Base-by-base conservation (phyloP, 2,329 filamentous ascomycete genomes). In the Thielaviopsis musarum region DNA sequence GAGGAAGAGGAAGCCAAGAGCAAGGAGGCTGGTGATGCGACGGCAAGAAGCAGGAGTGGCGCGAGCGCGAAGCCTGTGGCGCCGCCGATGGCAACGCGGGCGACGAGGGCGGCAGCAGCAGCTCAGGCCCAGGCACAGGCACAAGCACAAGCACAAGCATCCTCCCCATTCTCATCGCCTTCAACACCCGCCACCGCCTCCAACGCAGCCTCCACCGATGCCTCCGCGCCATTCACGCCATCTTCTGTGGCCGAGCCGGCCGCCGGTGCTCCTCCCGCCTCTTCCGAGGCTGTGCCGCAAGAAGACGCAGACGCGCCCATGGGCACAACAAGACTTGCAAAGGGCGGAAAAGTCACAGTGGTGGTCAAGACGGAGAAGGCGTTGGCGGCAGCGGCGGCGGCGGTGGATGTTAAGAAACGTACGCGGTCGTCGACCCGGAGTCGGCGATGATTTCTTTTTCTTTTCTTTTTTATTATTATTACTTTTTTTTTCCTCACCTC, bases 401-500 rank as follows among this genome's bases (percentile, higher is more conserved):
- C 60, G 22, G 60, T 34, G 10, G 56, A 60, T 45, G 60, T 63
- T 41, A 63, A 62, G 54, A 67, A 66, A 56, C 62, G 64, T 38
- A 65, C 65, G 49, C 63, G 65, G 38, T 56, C 63, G 21, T 64
- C 64, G 22, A 61, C 62, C 6, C 60, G 65, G 21, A 62, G 64
- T 41, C 60, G 65, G 41, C 45, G 57, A 45, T 62, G 55, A 59
- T 34, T n/a, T 13, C 17, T 17, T n/a, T 38, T 17, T 15, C n/a
- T 19, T 57, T 51, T 52, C 45, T 34, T 19, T 28, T 28, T 28
- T 28, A 28, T 28, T 54, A 38, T 59, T 49, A n/a, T 5, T 41
- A 28, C 9, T 7, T 28, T 28, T 28, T 28, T 28, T 28, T 28
- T 28, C 26, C 26, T 28, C 7, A 28, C 7, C 26, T 7, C 13